Evolutionary conservation across 805 yeast genomes (phyloP), one percentile per base, ranked within the genome.

Genomic region (Yamadazyma olivae): DNA sequence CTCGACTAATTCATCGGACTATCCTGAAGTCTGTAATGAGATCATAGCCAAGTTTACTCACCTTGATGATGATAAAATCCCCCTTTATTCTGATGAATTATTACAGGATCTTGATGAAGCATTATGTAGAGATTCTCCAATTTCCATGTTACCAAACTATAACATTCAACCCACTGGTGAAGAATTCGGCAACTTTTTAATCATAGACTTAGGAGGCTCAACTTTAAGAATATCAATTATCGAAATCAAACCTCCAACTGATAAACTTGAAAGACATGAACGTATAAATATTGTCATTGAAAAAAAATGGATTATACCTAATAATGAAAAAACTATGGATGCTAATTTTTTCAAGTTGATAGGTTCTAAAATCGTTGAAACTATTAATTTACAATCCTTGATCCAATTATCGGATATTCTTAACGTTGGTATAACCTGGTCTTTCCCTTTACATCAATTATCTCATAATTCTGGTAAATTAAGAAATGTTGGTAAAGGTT

Each of bases 401-500:
- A 32, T 45, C 10, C 8, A 28, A 6, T 4, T 37, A 28, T 45
- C 39, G 27, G 40, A 40, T 4, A 22, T 32, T 2, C 33, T 44
- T 13, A 41, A 41, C 25, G 42, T 41, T 2, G 48, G 48, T 10
- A 44, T 44, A 7, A 41, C 41, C n/a, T 44, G 45, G 48, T 33
- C 41, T 25, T 44, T 79, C 53, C 81, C 83, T 0, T 54, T 75
- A 22, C 59, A 59, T 17, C 66, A 70, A 35, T 53, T 62, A 0
- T 46, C 61, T 16, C 62, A 68, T 38, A 65, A 70, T 48, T 55
- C 59, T 26, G 79, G 75, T 1, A 59, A 58, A 27, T 67, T 82
- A 26, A 56, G 64, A 13, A 65, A 68, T 26, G 76, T 79, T 57
- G 77, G 81, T n/a, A 82, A 82, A 56, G 86, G 86, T 1, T 81